Evolutionary conservation across 179 eudicot species (phyloP), one percentile per base, ranked within the genome.

Genomic region (Beta corolliflora): DNA sequence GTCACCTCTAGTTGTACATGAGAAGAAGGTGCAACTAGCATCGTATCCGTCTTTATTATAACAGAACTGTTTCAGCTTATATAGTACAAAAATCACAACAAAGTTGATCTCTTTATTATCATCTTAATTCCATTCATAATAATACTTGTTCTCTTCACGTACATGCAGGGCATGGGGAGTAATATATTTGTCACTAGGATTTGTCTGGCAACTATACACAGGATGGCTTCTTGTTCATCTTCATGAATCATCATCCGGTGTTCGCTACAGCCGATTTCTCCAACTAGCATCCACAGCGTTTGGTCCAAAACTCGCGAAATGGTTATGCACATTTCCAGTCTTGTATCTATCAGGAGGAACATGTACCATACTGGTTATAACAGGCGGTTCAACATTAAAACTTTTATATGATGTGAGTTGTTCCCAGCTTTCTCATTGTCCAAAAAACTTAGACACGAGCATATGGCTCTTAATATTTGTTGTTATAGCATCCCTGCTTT

Each of bases 181-280:
- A 0, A 5, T 88, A 5, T 84, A 82, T 56, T 82, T 91, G 72
- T n/a, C 75, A 4, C 15, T 87, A 9, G 83, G 79, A 56, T 81
- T 81, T 46, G 7, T 65, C 4, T 91, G 94, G 92, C 90, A 91
- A 58, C 76, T 91, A 6, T 91, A 91, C 76, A 88, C 94, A 14
- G 81, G 21, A 44, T 87, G 94, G 89, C 86, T 91, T 70, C 90
- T 91, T 4, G 84, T 89, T 53, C 81, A 83, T 23, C 92, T 89
- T 45, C 92, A 89, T 23, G 89, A 88, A 75, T 78, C 91, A 1
- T 56, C 59, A 19, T 68, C 80, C 14, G 88, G 88, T 31, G 83
- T 80, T 72, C 91, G 89, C 25, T 86, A 86, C 83, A 90, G 90
- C 84, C 83, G 92, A 86, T 91, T 71, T 25, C 58, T 88, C 55